Percentiles rank a stretch among this genome's conserved stretches.
These are phyloP conservation scores for Magnolia kwangsiensis DNA, from an alignment of 164 flowering plant genomes.

Conservation along the genomic window DNA sequence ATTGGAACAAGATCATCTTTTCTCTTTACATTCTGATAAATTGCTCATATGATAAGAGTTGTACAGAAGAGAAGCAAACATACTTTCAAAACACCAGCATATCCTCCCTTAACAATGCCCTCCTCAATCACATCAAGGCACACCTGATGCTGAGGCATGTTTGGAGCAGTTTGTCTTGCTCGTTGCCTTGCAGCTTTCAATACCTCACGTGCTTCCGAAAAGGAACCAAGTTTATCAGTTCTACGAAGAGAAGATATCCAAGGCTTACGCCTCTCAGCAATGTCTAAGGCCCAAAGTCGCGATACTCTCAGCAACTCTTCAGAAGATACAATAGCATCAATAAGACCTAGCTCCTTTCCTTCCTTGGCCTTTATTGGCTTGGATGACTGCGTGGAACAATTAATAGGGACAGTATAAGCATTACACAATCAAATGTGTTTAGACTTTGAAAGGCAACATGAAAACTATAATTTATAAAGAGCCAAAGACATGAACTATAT, in stretches of 20 bases:
- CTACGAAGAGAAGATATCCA: constrained; percentile 77
- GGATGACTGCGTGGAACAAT: constrained; percentile 46
- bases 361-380: constrained; percentile 82
- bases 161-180: constrained; percentile 62
- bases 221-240: constrained; percentile 76
- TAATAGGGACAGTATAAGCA: neutral
- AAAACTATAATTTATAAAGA: neutral
- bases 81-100: constrained; percentile 82
- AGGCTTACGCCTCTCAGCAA: constrained; percentile 75
- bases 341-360: constrained; percentile 80
- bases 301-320: constrained; percentile 71
- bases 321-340: constrained; percentile 77
- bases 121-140: constrained; percentile 90
- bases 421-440: neutral
- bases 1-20: neutral
- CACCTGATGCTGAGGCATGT: constrained; percentile 88
- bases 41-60: neutral
- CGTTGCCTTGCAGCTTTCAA: constrained; percentile 61
- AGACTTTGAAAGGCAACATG: neutral
- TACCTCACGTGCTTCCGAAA: constrained; percentile 69
- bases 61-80: neutral
- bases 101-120: constrained; percentile 89
- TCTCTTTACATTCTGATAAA: neutral
- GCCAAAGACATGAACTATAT: neutral
- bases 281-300: constrained; percentile 81